These are phyloP conservation scores for Epichloe gansuensis DNA, from an alignment of 2,329 filamentous ascomycete genomes.

Conservation along the genomic window DNA sequence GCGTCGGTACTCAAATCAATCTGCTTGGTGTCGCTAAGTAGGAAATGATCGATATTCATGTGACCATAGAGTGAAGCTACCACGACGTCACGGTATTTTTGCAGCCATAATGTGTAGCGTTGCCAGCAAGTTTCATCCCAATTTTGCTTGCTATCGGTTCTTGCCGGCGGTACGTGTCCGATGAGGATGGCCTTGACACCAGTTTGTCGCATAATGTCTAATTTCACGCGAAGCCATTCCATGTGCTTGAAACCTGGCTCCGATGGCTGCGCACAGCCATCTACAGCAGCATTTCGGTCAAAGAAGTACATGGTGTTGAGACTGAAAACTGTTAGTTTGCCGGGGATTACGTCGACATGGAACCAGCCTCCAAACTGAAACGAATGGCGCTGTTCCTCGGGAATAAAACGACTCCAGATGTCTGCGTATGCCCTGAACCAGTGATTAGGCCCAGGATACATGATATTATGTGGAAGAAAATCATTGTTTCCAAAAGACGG, in stretches of 20 bases:
- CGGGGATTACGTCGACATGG: constrained; percentile 79
- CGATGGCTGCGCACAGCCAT: constrained; percentile 66
- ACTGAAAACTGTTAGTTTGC: constrained; percentile 77
- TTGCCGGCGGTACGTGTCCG: constrained; percentile 84
- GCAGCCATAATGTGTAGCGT: constrained; percentile 84
- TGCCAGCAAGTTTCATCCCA: constrained; percentile 99
- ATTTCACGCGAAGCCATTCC: constrained; percentile 86
- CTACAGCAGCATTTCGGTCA: constrained; percentile 80
- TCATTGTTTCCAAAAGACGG: constrained; percentile 96
- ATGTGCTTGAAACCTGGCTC: constrained; percentile 91
- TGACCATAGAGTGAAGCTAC: constrained; percentile 73
- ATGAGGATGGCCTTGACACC: constrained; percentile 91
- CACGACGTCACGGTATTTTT: constrained; percentile 83
- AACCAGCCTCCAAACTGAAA: constrained; percentile 95
- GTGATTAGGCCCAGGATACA: constrained; percentile 70
- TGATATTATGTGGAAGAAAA: constrained; percentile 91
- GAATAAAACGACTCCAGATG: constrained; percentile 79
- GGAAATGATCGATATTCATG: constrained; percentile 98
- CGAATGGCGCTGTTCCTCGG: constrained; percentile 79
- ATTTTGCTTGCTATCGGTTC: constrained; percentile 68
- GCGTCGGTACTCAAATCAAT: constrained; percentile 45
- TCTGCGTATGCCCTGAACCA: constrained; percentile 68
- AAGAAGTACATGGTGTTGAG: constrained; percentile 97
- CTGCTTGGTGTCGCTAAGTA: constrained; percentile 74
- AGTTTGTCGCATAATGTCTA: constrained; percentile 67